Conservation (phyloP, 805 yeast species). For the Phaffomyces thermotolerans region DNA sequence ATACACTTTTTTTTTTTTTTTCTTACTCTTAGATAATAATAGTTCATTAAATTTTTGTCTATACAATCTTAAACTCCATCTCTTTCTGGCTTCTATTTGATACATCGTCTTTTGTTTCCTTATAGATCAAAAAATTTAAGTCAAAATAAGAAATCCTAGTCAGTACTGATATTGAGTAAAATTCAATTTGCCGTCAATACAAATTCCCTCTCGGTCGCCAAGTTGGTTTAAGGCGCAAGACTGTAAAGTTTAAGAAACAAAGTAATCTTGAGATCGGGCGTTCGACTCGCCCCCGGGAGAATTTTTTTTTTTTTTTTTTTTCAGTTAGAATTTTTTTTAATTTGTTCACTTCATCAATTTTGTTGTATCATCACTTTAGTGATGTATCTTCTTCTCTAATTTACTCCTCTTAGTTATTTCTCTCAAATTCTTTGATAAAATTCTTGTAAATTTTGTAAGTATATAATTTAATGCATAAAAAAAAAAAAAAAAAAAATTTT, state of each 20-base stretch:
- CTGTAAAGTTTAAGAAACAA: constrained; percentile 24
- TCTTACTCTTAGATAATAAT: too few species aligned
- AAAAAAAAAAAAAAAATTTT: background rate
- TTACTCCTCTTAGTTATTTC: background rate
- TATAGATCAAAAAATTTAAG: too few species aligned
- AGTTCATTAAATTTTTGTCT: too few species aligned
- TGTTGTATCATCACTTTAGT: background rate
- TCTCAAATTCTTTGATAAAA: too few species aligned
- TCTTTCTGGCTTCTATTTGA: too few species aligned
- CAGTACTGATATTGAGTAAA: background rate
- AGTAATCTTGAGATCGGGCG: constrained; percentile 32
- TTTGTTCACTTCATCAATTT: too few species aligned
- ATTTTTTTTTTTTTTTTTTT: constrained; percentile 6
- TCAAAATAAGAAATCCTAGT: fast-evolving
- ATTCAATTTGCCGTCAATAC: background rate
- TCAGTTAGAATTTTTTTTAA: background rate
- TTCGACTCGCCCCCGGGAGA: constrained; percentile 35
- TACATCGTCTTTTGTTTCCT: too few species aligned
- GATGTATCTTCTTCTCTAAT: background rate
- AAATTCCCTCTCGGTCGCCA: constrained; percentile 29
- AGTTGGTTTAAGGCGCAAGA: constrained; percentile 34
- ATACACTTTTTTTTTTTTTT: too few species aligned
- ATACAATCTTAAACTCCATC: too few species aligned
- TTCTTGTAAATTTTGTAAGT: background rate
- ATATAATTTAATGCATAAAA: too few species aligned